These are phyloP conservation scores for Glycine latifolia DNA, from an alignment of 306 rosid species.

Conservation along the genomic window DNA sequence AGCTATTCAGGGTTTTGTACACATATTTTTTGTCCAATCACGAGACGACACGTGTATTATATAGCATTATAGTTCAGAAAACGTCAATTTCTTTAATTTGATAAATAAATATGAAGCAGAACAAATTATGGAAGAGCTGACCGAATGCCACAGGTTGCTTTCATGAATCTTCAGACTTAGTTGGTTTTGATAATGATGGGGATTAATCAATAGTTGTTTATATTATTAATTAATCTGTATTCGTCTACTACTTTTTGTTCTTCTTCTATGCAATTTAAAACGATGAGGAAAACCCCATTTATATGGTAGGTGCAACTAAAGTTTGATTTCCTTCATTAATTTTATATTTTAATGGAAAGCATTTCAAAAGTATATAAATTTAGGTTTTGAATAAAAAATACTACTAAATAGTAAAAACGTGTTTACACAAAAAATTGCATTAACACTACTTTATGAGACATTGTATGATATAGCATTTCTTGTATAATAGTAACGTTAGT, in stretches of 20 bases:
- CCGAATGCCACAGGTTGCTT: constrained; percentile 36
- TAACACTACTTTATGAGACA: no score
- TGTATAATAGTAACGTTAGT: no score
- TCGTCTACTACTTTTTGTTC: constrained; percentile 15
- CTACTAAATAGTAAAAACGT: not conserved
- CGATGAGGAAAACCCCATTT: no score
- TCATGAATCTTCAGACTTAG: constrained; percentile 47
- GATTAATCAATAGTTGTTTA: constrained; percentile 43
- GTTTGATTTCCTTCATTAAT: not conserved
- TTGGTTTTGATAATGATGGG: constrained; percentile 36
- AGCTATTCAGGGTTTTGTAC: not conserved
- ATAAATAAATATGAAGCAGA: not conserved
- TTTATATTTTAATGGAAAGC: not conserved
- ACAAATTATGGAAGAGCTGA: constrained; percentile 36
- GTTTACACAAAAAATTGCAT: not conserved
- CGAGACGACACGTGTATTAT: not conserved
- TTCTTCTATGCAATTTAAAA: not conserved
- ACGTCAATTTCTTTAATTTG: not conserved
- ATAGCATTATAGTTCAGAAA: not conserved
- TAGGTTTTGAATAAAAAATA: not conserved
- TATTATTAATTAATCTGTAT: constrained; percentile 1
- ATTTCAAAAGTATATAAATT: not conserved
- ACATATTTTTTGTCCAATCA: not conserved
- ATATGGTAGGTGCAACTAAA: constrained; percentile 39
- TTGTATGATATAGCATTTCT: no score